Evolutionary conservation across 352 stramenopile species (phyloP).

Genomic region (Globisporangium spinosum): DNA sequence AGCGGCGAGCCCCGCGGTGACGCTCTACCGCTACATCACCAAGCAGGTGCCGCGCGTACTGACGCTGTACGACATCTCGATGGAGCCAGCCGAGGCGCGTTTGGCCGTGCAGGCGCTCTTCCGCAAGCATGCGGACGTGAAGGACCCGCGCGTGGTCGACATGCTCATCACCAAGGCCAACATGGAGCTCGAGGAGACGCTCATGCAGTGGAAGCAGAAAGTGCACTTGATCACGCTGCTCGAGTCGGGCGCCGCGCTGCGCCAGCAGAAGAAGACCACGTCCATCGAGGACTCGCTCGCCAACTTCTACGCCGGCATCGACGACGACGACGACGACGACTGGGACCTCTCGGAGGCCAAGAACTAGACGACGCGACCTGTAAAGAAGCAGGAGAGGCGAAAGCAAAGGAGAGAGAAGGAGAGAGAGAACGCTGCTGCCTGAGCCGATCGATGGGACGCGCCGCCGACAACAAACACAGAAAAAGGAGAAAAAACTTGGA

Average conservation of each 20-base stretch:
- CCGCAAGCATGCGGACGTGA: conserved; percentile 91
- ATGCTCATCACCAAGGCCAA: conserved; percentile 98
- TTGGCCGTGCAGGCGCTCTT: conserved; percentile 92
- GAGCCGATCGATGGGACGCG: background rate
- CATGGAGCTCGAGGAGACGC: conserved; percentile 97
- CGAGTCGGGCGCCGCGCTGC: conserved; percentile 59
- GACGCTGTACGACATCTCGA: conserved; percentile 97
- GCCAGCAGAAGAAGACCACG: conserved; percentile 36
- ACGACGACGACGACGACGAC: conserved; percentile 67
- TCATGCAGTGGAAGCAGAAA: conserved; percentile 98
- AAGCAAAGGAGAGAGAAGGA: background rate
- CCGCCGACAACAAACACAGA: background rate
- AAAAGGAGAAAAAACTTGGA: conserved; percentile 14
- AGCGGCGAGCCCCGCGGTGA: conserved; percentile 70
- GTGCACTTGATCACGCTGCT: conserved; percentile 90
- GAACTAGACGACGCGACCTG: conserved; percentile 18
- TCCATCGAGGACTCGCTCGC: conserved; percentile 62
- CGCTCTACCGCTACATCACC: conserved; percentile 86
- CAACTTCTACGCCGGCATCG: conserved; percentile 76
- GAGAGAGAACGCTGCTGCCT: background rate
- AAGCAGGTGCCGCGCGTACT: conserved; percentile 94
- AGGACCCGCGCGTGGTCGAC: conserved; percentile 92
- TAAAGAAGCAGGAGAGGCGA: background rate
- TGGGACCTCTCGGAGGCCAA: conserved; percentile 29
- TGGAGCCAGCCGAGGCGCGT: conserved; percentile 88